A percentile compares a stretch with the other conserved stretches of the same genome.
phyloP scores from a whole-genome alignment of 345 rosid genomes.

The Acer yangbiense region DNA sequence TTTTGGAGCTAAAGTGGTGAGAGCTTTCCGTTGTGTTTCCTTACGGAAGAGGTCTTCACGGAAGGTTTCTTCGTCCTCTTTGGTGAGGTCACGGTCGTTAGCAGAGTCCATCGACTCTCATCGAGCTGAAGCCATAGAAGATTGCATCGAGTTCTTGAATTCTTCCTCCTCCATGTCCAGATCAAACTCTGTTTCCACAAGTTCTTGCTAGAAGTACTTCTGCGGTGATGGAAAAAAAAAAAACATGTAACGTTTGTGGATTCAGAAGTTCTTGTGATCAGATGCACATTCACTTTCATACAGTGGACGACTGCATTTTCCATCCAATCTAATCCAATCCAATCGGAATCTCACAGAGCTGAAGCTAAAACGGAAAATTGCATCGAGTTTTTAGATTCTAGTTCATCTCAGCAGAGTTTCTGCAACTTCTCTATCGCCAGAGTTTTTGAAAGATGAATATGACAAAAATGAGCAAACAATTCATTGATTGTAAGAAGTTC shows the following conservation, averaged over 20 bases:
- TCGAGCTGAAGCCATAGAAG: slow-evolving; percentile 83
- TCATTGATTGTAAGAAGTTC: neutral
- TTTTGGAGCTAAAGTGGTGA: slow-evolving; percentile 55
- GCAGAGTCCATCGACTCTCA: slow-evolving; percentile 75
- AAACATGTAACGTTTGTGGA: neutral
- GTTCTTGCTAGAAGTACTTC: slow-evolving; percentile 38
- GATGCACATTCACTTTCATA: no score
- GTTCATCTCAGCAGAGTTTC: neutral
- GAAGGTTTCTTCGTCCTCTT: slow-evolving; percentile 44
- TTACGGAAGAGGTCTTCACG: slow-evolving; percentile 44
- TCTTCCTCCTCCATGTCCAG: slow-evolving; percentile 71
- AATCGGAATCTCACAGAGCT: neutral
- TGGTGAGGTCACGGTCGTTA: slow-evolving; percentile 73
- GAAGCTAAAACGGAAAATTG: neutral
- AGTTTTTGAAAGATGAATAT: neutral
- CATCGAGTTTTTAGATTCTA: neutral
- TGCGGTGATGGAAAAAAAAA: neutral
- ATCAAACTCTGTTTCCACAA: slow-evolving; percentile 66
- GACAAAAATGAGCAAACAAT: neutral
- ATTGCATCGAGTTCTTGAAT: slow-evolving; percentile 90
- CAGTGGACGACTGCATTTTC: neutral
- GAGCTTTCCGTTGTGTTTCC: slow-evolving; percentile 55
- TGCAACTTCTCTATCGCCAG: slow-evolving; percentile 1
- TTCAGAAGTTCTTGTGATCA: no score
- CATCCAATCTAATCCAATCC: neutral